A percentile compares a stretch with the other conserved stretches of the same genome.
Evolutionary conservation across 2,329 filamentous ascomycete species (phyloP).

Genomic region (Fusarium nanum): DNA sequence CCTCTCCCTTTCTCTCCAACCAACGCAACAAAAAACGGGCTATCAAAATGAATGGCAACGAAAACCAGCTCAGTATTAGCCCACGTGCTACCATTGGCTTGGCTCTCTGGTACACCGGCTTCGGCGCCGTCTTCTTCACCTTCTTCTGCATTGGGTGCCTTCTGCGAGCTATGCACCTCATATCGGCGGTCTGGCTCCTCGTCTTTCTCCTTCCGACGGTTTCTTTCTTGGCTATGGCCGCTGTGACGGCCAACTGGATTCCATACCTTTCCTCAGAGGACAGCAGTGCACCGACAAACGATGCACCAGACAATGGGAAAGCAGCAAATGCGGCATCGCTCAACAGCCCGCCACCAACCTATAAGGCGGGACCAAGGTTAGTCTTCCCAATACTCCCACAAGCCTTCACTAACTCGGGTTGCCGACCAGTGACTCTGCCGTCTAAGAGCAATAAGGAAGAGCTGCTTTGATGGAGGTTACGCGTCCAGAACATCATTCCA

Average conservation of each 20-base stretch:
- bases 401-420: not conserved
- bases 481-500: not conserved
- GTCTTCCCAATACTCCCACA: not conserved
- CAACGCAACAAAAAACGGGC: not conserved
- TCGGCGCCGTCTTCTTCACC: not conserved
- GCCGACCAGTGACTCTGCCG: not conserved
- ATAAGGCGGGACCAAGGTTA: not conserved
- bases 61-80: not conserved
- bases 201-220: not conserved
- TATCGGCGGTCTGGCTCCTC: not conserved
- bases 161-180: not conserved
- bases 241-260: not conserved
- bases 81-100: not conserved
- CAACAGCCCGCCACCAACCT: not conserved
- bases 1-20: not conserved
- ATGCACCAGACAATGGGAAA: not conserved
- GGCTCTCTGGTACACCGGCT: not conserved
- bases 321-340: not conserved
- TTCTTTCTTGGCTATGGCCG: not conserved
- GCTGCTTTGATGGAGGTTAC: not conserved
- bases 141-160: not conserved
- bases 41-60: not conserved
- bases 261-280: not conserved
- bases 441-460: not conserved
- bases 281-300: not conserved